Conservation (phyloP, 176 grass and related monocot genomes). For the Typha latifolia region DNA sequence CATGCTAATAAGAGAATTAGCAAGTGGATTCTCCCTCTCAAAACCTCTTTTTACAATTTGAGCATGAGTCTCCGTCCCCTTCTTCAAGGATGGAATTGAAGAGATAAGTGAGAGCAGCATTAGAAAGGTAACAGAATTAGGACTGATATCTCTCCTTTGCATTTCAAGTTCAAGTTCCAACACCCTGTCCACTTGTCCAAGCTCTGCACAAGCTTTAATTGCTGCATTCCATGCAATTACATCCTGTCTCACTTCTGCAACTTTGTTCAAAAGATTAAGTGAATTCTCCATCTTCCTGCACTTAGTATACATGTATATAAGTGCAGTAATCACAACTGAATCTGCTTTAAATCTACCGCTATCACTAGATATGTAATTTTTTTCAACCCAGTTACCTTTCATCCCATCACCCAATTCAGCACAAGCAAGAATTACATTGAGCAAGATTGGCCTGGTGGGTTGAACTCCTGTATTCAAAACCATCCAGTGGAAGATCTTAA, state of each 20-base stretch:
- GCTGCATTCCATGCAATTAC: conserved; percentile 64
- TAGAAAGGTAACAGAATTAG: conserved; percentile 45
- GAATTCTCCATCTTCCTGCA: conserved; percentile 45
- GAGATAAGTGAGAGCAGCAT: conserved; percentile 45
- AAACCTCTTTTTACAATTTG: conserved; percentile 70
- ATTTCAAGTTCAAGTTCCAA: conserved; percentile 42
- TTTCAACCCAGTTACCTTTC: conserved; percentile 50
- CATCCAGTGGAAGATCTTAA: conserved; percentile 47
- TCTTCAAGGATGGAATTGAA: conserved; percentile 43
- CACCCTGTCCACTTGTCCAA: conserved; percentile 34
- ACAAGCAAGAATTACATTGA: conserved; percentile 52
- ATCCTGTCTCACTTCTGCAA: conserved; percentile 34
- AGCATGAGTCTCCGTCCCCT: conserved; percentile 44
- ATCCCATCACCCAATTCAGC: conserved; percentile 44
- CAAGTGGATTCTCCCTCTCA: conserved; percentile 26
- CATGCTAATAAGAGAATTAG: conserved; percentile 59
- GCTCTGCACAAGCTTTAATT: conserved; percentile 57
- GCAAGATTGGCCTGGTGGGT: conserved; percentile 44
- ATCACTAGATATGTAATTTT: conserved; percentile 29
- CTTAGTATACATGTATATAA: conserved; percentile 69
- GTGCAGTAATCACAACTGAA: conserved; percentile 33
- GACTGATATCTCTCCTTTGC: conserved; percentile 40
- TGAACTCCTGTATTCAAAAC: conserved; percentile 4
- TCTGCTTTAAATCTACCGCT: conserved; percentile 31
- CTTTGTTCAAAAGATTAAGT: conserved; percentile 31